These are phyloP conservation scores for Leucocoprinus birnbaumii DNA, from an alignment of 768 basidiomycete genomes.

Conservation along the genomic window DNA sequence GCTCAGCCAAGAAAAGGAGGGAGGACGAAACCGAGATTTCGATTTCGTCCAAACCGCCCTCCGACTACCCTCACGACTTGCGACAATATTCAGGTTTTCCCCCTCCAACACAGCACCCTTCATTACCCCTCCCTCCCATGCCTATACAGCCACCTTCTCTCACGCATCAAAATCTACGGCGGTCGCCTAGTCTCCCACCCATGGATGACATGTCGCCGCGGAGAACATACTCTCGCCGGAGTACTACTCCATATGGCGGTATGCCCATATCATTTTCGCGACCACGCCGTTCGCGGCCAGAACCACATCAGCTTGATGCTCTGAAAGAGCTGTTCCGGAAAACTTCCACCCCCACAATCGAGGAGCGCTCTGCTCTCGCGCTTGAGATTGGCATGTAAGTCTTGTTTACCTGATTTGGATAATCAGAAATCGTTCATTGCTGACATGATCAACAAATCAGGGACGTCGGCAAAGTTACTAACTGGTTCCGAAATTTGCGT, in stretches of 20 bases:
- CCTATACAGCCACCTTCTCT: conserved; percentile 25
- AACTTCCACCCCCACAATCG: conserved; percentile 74
- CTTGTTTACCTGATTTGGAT: conserved; percentile 14
- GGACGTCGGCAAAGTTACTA: conserved; percentile 84
- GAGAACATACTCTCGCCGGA: conserved; percentile 35
- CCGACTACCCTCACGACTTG: conserved; percentile 28
- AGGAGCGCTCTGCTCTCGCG: conserved; percentile 73
- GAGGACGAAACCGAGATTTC: conserved; percentile 47
- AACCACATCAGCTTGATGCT: conserved; percentile 74
- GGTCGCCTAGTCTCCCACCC: conserved; percentile 37
- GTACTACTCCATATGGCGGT: conserved; percentile 44
- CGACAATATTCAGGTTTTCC: conserved; percentile 47
- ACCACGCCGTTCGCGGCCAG: conserved; percentile 73
- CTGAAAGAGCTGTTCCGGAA: conserved; percentile 66
- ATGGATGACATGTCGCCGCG: conserved; percentile 34
- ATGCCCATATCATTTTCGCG: conserved; percentile 39
- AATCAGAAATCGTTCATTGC: conserved; percentile 12
- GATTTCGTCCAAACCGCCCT: conserved; percentile 26
- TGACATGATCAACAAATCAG: conserved; percentile 29
- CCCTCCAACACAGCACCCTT: conserved; percentile 37
- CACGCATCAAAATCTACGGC: conserved; percentile 22
- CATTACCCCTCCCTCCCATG: conserved; percentile 29
- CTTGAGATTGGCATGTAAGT: conserved; percentile 75
- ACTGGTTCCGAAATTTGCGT: conserved; percentile 85
- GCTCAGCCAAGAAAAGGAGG: conserved; percentile 67